Base-by-base conservation (phyloP, 352 stramenopile species). In the Phytophthora pistaciae region DNA sequence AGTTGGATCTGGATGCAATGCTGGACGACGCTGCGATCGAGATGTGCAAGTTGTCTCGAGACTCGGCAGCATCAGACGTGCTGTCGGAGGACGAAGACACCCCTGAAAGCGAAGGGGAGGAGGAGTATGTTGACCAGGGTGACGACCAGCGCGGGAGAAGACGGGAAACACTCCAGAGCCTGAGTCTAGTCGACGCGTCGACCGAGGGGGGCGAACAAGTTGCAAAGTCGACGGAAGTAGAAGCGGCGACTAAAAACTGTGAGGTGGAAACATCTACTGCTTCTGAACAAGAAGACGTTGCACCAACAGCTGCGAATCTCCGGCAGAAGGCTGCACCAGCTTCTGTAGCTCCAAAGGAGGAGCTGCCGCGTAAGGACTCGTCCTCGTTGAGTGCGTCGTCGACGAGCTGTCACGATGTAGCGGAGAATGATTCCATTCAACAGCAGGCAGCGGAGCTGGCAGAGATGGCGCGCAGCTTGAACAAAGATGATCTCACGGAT, bases 401-500 rank as follows among this genome's bases (percentile, higher is more conserved):
- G 3, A 40, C 18, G 18, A 65, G 56, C 49, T 69, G 54, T 33
- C 61, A 72, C 16, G 66, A 84, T 40, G 52, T 33, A 21, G 55
- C 56, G 0, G 66, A 71, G n/a, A 84, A 78, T 54, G 68, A 82
- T n/a, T 75, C 66, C 2, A 75, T 84, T 14, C 74, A 84, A 48
- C 70, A 82, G 31, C 74, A 87, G 71, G 69, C 64, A 62, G 62
- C 69, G 13, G 69, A 83, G 52, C 31, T 87, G 40, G 74, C 63
- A 9, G 74, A 84, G 29, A 80, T 84, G 66, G 77, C 72, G 8
- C 77, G 74, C 9, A 82, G 56, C 25, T 62, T 87, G 16, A 70
- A 78, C 53, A 80, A 72, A 56, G 67, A 84, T 48, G 69, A 83
- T 9, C 54, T 73, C 40, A 66, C 77, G 3, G 77, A 84, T 25